A percentile compares a stretch with the other conserved stretches of the same genome.
Conservation (phyloP, 306 rosid genomes). For the Nissolia schottii region DNA sequence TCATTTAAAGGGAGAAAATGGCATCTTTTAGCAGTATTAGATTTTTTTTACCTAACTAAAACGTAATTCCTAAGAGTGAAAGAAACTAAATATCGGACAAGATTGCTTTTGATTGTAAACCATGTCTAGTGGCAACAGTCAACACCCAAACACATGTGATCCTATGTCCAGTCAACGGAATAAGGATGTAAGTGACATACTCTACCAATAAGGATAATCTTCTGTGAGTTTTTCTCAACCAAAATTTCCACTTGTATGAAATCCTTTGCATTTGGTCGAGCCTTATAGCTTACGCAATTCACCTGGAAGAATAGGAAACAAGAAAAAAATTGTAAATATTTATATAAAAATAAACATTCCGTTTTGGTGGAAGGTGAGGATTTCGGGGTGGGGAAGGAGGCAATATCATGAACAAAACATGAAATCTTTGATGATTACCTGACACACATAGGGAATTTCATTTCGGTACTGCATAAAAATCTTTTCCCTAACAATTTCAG, state of each 20-base stretch:
- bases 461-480: slow-evolving; percentile 89
- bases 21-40: neutral
- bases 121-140: neutral
- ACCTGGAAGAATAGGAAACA: slow-evolving; percentile 47
- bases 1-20: neutral
- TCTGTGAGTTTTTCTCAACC: slow-evolving; percentile 85
- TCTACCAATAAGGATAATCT: slow-evolving; percentile 80
- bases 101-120: neutral
- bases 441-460: slow-evolving; percentile 92
- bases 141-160: neutral
- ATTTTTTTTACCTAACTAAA: neutral
- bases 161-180: no score
- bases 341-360: neutral
- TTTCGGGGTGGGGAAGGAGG: neutral
- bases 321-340: neutral
- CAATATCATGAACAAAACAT: slow-evolving; percentile 9
- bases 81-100: neutral
- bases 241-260: slow-evolving; percentile 86
- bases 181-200: slow-evolving; percentile 36
- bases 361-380: no score
- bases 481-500: slow-evolving; percentile 93
- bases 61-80: neutral
- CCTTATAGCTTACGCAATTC: slow-evolving; percentile 82
- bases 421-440: slow-evolving; percentile 47
- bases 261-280: slow-evolving; percentile 84